Conservation (phyloP, 2,329 filamentous ascomycete species). For the Hirsutella rhossiliensis region DNA sequence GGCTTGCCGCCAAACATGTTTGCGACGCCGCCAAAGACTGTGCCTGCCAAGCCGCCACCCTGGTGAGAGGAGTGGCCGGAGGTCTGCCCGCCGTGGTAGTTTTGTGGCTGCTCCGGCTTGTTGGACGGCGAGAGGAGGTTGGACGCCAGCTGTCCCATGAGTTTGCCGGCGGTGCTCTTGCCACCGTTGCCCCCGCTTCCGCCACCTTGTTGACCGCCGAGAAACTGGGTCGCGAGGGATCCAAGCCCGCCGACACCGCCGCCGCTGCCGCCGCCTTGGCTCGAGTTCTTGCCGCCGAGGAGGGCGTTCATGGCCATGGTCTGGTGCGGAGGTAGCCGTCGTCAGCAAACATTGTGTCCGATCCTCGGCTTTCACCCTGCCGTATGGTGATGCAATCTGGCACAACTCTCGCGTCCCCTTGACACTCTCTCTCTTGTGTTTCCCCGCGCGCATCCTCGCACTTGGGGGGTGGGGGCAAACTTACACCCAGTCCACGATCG, state of each 20-base stretch:
- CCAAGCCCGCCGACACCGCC: constrained; percentile 16
- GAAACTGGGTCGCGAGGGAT: constrained; percentile 24
- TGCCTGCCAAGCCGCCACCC: constrained; percentile 39
- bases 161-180: constrained; percentile 35
- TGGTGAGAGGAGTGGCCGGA: constrained; percentile 21
- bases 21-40: constrained; percentile 42
- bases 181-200: constrained; percentile 22
- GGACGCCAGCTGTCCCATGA: constrained; percentile 44
- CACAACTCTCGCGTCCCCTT: too few species aligned
- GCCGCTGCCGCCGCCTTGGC: constrained; percentile 10
- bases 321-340: constrained; percentile 19
- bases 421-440: too few species aligned
- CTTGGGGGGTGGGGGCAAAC: constrained; percentile 17
- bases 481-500: constrained; percentile 54
- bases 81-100: constrained; percentile 36
- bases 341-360: background rate
- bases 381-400: too few species aligned
- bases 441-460: background rate
- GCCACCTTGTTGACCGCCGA: constrained; percentile 22
- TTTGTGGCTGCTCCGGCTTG: constrained; percentile 33
- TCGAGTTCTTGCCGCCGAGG: constrained; percentile 31
- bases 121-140: constrained; percentile 36
- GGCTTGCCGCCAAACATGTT: constrained; percentile 40
- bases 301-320: constrained; percentile 50
- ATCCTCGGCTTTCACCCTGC: too few species aligned